Evolutionary conservation across 164 flowering plant genomes (phyloP), one percentile per base, ranked within the genome.

Genomic region (Stephania yunnanensis): DNA sequence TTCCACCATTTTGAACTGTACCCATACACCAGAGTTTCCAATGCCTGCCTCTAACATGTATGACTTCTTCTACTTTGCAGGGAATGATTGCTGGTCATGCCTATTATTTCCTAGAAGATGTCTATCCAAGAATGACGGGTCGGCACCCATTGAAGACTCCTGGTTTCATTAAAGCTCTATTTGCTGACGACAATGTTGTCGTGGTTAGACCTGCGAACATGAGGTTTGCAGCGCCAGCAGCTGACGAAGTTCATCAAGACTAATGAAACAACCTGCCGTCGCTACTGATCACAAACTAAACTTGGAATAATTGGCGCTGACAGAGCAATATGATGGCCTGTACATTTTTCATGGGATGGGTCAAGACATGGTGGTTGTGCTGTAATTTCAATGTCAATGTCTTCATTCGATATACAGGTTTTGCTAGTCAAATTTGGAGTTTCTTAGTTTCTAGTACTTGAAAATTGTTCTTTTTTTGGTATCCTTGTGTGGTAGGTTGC

Each of bases 41-140:
- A 19, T 58, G 19, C 19, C 64, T n/a, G 19, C 64, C 20, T 58
- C 64, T 50, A 2, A 7, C 12, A 9, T 29, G 46, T 29, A 11
- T 68, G 42, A 31, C 2, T 68, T 20, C n/a, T 46, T 42, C 20
- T 75, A 7, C 66, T 6, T 25, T 53, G 7, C 90, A 96, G 99
- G 99, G 99, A 76, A 92, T 96, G 97, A 87, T 92, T 63, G 99
- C 99, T 5, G 99, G 99, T 53, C 99, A 94, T 84, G 97, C 93
- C 7, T 96, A 96, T 82, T 96, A 89, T 72, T 96, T 96, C 76
- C 92, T 96, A 22, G 98, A 91, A 82, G 97, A 92, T 72, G 97
- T 96, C 19, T 96, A 96, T 72, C 99, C 99, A 17, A 69, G 84
- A 73, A 89, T 96, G 97, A 90, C 97, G 7, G 92, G 97, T 22